Base-by-base conservation (phyloP, 768 basidiomycete genomes). In the Ephemerocybe angulata region DNA sequence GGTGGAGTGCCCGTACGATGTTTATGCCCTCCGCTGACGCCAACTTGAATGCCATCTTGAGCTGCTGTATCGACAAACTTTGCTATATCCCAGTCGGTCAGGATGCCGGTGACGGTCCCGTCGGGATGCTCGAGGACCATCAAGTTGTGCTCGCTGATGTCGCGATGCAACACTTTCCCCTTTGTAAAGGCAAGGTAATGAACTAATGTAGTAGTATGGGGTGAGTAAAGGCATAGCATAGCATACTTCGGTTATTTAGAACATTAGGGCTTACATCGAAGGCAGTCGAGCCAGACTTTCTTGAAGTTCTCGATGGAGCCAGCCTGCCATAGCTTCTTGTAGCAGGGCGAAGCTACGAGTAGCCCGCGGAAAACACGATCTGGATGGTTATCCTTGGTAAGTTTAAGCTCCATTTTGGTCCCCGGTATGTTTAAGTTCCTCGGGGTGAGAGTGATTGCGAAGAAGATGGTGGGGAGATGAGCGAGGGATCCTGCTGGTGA, bases 251-350 rank as follows among this genome's bases (percentile, higher is more conserved):
- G n/a, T n/a, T n/a, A n/a, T n/a, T n/a, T n/a, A n/a, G n/a, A n/a
- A n/a, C n/a, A 27, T 1, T 46, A 37, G 11, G 25, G 60, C 69
- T 47, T 44, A 72, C 70, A 69, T 63, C 67, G 60, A 3, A 72
- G 55, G 30, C 67, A 63, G 27, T 72, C 67, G 7, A 68, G 42
- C 30, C 64, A 35, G 33, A 17, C 33, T 35, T 35, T 8, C 53
- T 66, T 59, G 58, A 72, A 70, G 28, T 65, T 63, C 15, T 62
- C 60, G 0, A 65, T 38, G 31, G 44, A 59, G 0, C 46, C 52
- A 1, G 62, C 63, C n/a, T 65, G 53, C 60, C 63, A 62, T 7
- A 71, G 53, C 4, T 58, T 62, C 24, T 56, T 37, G 41, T 65
- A 68, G 3, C 49, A 43, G 15, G 57, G 52, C 48, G 60, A 55